These are phyloP conservation scores for Sophora flavescens DNA, from an alignment of 306 rosid genomes.

Conservation along the genomic window DNA sequence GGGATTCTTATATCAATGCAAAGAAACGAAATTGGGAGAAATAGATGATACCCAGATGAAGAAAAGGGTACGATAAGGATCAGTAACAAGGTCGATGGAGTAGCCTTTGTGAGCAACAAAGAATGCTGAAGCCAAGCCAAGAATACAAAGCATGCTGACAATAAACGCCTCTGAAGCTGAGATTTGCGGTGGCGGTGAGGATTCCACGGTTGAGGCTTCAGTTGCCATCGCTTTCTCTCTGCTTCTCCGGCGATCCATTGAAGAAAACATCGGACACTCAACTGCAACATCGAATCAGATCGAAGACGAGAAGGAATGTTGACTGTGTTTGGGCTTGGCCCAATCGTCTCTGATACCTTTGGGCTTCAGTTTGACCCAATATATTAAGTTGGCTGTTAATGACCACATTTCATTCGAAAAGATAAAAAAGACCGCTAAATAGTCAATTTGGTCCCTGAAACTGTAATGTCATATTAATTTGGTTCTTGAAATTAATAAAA, in stretches of 20 bases:
- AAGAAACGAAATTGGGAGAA: background rate
- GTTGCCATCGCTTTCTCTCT: slow-evolving; percentile 26
- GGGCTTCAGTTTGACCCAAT: background rate
- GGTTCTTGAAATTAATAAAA: no score
- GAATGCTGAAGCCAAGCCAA: slow-evolving; percentile 43
- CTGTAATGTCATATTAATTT: no score
- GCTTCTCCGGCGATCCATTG: slow-evolving; percentile 43
- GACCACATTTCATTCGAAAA: no score
- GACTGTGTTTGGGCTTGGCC: background rate
- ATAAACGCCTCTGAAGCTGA: slow-evolving; percentile 41
- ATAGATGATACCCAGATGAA: slow-evolving; percentile 50
- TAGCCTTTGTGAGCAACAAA: slow-evolving; percentile 34
- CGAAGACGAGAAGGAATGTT: background rate
- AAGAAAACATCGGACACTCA: background rate
- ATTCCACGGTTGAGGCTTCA: background rate
- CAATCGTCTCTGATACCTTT: background rate
- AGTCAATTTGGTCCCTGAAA: no score
- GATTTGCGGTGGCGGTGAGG: slow-evolving; percentile 15
- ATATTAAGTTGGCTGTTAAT: no score
- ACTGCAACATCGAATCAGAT: no score
- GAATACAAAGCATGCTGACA: slow-evolving; percentile 25
- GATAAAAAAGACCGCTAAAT: no score
- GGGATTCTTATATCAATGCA: background rate
- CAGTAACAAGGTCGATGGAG: slow-evolving; percentile 44
- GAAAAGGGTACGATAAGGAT: slow-evolving; percentile 55